Conservation (phyloP, 345 rosid genomes). For the Gynandropsis gynandra region DNA sequence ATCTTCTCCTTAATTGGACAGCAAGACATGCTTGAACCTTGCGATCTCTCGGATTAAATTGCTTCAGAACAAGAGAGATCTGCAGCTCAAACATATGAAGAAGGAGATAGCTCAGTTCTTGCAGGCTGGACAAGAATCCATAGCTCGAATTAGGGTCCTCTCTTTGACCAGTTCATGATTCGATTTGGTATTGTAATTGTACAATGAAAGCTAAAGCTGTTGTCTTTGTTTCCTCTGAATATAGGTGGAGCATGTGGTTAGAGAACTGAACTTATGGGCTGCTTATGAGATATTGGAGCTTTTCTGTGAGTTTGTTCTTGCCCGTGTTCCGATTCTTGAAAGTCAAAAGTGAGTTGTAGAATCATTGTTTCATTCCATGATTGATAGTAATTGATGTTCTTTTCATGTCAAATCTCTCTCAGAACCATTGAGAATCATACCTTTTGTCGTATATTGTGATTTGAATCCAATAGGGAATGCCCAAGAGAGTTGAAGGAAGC, state of each 20-base stretch:
- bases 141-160: conserved; percentile 80
- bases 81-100: conserved; percentile 85
- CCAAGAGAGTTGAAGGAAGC: conserved; percentile 89
- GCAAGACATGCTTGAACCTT: conserved; percentile 79
- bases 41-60: conserved; percentile 74
- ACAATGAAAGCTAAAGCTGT: not conserved
- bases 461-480: conserved; percentile 55
- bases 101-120: conserved; percentile 90
- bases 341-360: conserved; percentile 52
- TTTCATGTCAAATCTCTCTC: no score
- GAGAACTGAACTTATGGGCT: conserved; percentile 76
- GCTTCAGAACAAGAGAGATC: conserved; percentile 87
- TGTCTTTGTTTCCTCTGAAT: conserved; percentile 12
- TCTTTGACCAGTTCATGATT: conserved; percentile 11
- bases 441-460: not conserved
- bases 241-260: conserved; percentile 92
- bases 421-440: no score
- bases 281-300: conserved; percentile 86
- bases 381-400: not conserved
- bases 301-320: conserved; percentile 86
- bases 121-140: conserved; percentile 90
- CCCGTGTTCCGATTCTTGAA: conserved; percentile 80
- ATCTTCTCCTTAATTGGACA: conserved; percentile 21
- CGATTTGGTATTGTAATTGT: not conserved
- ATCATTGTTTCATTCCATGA: not conserved